Percentiles rank a stretch among this genome's conserved stretches.
Evolutionary conservation across 164 flowering plant species (phyloP).

Genomic region (Vitis labrusca): DNA sequence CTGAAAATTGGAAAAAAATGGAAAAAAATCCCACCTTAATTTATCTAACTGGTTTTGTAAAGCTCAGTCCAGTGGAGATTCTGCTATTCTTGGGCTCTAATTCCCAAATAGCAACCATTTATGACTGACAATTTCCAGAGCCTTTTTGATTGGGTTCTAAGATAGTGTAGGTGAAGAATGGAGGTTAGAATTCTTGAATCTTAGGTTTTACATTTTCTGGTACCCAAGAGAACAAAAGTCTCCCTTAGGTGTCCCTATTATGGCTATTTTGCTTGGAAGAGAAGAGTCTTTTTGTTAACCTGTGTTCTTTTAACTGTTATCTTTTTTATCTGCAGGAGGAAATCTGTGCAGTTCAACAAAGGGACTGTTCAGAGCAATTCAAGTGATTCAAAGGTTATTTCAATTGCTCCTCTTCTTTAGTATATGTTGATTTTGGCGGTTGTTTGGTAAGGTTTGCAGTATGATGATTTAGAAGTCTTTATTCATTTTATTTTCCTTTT

Average conservation of each 20-base stretch:
- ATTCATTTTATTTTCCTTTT: background rate
- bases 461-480: background rate
- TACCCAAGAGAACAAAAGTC: no score
- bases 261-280: no score
- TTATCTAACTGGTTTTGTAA: background rate
- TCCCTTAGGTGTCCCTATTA: no score
- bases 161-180: no score
- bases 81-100: no score
- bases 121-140: background rate
- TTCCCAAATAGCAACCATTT: no score
- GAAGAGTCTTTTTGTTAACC: background rate
- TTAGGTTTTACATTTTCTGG: no score
- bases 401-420: background rate
- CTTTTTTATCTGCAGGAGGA: slow-evolving; percentile 18
- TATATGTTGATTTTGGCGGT: background rate
- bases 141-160: no score
- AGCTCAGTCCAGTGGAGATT: background rate
- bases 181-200: no score
- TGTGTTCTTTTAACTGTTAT: background rate
- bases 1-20: background rate
- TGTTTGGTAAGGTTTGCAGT: background rate
- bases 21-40: background rate
- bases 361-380: slow-evolving; percentile 11
- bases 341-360: slow-evolving; percentile 19
- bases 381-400: slow-evolving; percentile 25